Percentiles rank a stretch among this genome's conserved stretches.
phyloP scores from a whole-genome alignment of 176 grass and related monocot species.

The Coix lacrymajobi region DNA sequence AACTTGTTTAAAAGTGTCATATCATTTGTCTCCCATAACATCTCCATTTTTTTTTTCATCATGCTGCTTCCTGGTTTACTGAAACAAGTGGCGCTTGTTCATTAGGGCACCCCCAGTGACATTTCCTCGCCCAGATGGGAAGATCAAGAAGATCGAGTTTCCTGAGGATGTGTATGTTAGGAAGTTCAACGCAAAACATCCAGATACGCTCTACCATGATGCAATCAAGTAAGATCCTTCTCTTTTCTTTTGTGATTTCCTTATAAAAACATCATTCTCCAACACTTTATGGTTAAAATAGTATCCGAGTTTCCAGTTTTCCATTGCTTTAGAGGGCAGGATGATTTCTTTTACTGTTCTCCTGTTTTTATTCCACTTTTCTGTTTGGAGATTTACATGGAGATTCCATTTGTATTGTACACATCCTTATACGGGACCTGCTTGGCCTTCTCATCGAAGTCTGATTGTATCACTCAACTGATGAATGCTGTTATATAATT shows the following conservation, averaged over 20 bases:
- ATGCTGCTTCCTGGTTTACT: not conserved
- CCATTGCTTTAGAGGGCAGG: not conserved
- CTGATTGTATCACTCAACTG: not conserved
- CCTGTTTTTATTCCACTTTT: too few species aligned
- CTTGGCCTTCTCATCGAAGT: not conserved
- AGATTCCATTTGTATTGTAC: too few species aligned
- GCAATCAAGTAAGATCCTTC: constrained; percentile 55
- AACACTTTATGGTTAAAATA: not conserved
- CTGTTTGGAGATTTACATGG: too few species aligned
- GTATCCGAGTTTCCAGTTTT: not conserved
- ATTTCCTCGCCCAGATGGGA: constrained; percentile 62
- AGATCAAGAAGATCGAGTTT: constrained; percentile 52
- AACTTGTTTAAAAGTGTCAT: not conserved
- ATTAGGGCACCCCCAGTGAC: constrained; percentile 59
- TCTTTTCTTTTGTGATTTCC: not conserved
- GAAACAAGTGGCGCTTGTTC: not conserved
- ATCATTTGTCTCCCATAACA: not conserved
- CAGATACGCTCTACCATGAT: constrained; percentile 74
- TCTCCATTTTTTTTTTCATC: not conserved
- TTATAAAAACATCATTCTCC: not conserved
- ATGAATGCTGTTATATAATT: not conserved
- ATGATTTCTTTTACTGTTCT: not conserved
- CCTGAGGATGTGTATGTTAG: constrained; percentile 69
- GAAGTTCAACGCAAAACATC: constrained; percentile 60
- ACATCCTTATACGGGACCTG: too few species aligned